Base-by-base conservation (phyloP, 2,329 filamentous ascomycete species). In the Cercospora janseana region DNA sequence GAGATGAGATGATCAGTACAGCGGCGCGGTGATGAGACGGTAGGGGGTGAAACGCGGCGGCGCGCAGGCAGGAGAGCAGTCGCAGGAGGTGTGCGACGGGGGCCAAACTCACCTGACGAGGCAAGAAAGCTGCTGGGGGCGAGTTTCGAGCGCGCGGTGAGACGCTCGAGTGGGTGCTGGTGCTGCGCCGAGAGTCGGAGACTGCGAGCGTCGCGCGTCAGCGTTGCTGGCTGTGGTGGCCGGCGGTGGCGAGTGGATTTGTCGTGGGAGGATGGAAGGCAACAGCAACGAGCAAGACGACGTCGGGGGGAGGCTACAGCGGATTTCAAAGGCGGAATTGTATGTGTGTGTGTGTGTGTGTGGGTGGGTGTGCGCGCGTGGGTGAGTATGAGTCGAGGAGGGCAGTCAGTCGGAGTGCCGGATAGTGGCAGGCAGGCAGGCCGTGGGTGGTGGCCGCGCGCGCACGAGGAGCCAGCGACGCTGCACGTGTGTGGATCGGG, bases 111-210 rank as follows among this genome's bases (percentile, higher is more conserved):
- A 67, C 65, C 66, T 66, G 63, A 59, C 60, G 37, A 43, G 29
- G 58, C 63, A 66, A 66, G 63, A 66, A 64, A 64, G 63, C 63
- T 58, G 54, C 46, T 51, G 37, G 27, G 34, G 24, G 26, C 27
- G 42, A 41, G 46, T 41, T n/a, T 18, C 44, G 40, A 49, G 49
- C 52, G 55, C 43, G 55, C 52, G 43, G 50, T 38, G 45, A 35
- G 51, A 43, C 46, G 49, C 49, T 53, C 45, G 52, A 35, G 44
- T 40, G 8, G 34, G 34, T 38, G 49, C 13, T 34, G n/a, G n/a
- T 21, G 42, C 16, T 35, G 28, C 20, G 35, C 35, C 35, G 46
- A 42, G 23, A 24, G 38, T 53, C 44, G 56, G 37, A 37, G 41
- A 37, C 43, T 35, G 42, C 44, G 43, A 31, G 34, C 7, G 29